Evolutionary conservation across 192 early-diverging fungal genomes (phyloP), one percentile per base, ranked within the genome.

Genomic region (Backusella macrospora): DNA sequence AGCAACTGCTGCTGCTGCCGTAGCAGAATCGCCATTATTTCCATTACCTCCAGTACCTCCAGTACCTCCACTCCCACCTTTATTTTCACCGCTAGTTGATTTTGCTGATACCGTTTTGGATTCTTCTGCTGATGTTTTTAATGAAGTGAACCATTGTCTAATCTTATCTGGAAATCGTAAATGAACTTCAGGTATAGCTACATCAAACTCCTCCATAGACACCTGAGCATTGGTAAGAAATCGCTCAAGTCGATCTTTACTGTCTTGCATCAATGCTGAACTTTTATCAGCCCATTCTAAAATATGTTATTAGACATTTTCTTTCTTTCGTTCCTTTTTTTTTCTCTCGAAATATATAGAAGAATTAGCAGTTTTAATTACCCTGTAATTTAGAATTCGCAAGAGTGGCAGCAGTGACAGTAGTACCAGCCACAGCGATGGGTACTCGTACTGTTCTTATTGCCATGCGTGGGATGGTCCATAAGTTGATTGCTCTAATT

Each of bases 331-430:
- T 8, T 7, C 49, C 34, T 15, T 29, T 38, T 21, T 63, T 63
- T 4, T 48, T 15, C 16, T 34, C 49, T 14, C 9, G 4, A 10
- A 10, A n/a, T 49, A 26, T 59, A 8, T 59, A 13, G 12, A 8
- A 18, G 14, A 6, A 18, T 9, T 46, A 49, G 52, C 49, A 52
- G 3, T 6, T 37, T 12, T 14, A 18, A 47, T 48, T 82, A 85
- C 85, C 87, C 78, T 83, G 79, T 44, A 89, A 45, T 77, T 91
- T 91, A 68, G 89, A 89, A 47, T 90, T 83, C 2, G 88, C 87
- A 67, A 89, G 84, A 15, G 89, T 85, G 9, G 86, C 78, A 52
- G 83, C 86, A 21, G 90, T 90, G 38, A 84, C 83, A 5, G 87
- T 86, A 13, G 86, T 86, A 0, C 87, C 89, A 12, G 85, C 83